These are phyloP conservation scores for Paecilomyces variotii DNA, from an alignment of 2,329 filamentous ascomycete species.

Conservation along the genomic window DNA sequence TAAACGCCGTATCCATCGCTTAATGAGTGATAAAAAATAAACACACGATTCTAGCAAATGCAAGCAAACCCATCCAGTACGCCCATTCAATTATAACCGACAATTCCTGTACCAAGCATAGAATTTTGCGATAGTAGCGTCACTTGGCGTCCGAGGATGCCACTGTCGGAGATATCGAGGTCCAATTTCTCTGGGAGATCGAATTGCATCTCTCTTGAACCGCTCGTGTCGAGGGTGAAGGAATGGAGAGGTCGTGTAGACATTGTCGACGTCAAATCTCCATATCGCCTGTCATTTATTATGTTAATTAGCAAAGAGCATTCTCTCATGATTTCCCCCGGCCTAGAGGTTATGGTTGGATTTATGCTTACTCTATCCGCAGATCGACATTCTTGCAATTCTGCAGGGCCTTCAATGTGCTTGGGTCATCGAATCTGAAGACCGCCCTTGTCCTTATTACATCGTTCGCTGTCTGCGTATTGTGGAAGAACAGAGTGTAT, in stretches of 20 bases:
- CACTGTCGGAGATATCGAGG: slow-evolving; percentile 25
- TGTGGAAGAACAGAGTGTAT: slow-evolving; percentile 24
- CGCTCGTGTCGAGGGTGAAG: slow-evolving; percentile 14
- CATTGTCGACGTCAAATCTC: slow-evolving; percentile 15
- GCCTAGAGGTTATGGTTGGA: neutral
- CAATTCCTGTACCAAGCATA: slow-evolving; percentile 22
- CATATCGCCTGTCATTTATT: slow-evolving; percentile 13
- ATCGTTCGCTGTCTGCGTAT: slow-evolving; percentile 6
- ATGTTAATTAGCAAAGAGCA: neutral
- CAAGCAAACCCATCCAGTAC: neutral
- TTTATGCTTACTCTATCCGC: slow-evolving; percentile 24
- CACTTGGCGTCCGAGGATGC: slow-evolving; percentile 26
- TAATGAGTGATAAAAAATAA: neutral
- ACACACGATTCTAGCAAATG: neutral
- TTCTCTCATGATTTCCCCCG: neutral
- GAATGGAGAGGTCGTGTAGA: slow-evolving; percentile 15
- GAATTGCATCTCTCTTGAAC: slow-evolving; percentile 12
- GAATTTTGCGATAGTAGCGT: slow-evolving; percentile 17
- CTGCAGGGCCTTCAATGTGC: slow-evolving; percentile 14
- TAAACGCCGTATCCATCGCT: neutral
- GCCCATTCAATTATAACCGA: slow-evolving; percentile 24
- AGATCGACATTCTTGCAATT: slow-evolving; percentile 16
- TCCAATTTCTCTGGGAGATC: slow-evolving; percentile 23
- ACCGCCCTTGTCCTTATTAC: slow-evolving; percentile 11
- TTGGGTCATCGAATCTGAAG: slow-evolving; percentile 18